Percentiles rank a stretch among this genome's conserved stretches.
phyloP scores from a whole-genome alignment of 2,329 filamentous ascomycete species.

The Epichloe hybrida region DNA sequence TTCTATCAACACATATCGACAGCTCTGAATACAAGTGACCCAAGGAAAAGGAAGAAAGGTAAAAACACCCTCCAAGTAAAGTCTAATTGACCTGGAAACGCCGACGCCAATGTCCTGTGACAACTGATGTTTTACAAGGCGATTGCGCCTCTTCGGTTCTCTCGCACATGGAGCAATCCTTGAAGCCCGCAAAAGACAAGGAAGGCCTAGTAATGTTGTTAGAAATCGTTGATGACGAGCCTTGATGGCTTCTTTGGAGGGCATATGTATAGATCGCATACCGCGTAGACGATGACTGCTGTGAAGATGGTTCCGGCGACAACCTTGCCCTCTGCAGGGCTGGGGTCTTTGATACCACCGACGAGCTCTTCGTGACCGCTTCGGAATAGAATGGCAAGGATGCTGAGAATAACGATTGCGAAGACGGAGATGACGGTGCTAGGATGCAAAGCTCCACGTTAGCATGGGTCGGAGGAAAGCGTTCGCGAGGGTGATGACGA shows the following conservation, averaged over 20 bases:
- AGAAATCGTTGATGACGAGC: background rate
- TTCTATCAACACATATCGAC: background rate
- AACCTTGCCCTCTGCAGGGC: conserved; percentile 58
- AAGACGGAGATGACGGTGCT: conserved; percentile 63
- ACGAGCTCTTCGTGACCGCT: conserved; percentile 72
- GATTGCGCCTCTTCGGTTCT: conserved; percentile 74
- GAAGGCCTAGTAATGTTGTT: conserved; percentile 50
- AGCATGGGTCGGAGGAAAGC: conserved; percentile 6
- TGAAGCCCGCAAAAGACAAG: conserved; percentile 85
- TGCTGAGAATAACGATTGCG: conserved; percentile 50
- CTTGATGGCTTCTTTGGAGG: too few species aligned
- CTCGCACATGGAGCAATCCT: conserved; percentile 71
- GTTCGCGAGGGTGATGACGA: background rate
- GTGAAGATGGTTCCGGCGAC: conserved; percentile 79
- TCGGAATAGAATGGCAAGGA: conserved; percentile 59
- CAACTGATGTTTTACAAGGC: conserved; percentile 37
- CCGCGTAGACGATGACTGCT: conserved; percentile 77
- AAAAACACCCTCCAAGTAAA: background rate
- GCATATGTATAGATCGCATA: conserved; percentile 35
- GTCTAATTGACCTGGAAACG: background rate
- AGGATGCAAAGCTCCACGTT: conserved; percentile 8
- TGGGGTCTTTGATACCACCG: conserved; percentile 58
- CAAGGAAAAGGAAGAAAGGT: background rate
- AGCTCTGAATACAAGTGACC: background rate
- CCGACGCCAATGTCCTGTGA: conserved; percentile 5